Evolutionary conservation across 306 rosid genomes (phyloP).

Genomic region (Cucurbita moschata): DNA sequence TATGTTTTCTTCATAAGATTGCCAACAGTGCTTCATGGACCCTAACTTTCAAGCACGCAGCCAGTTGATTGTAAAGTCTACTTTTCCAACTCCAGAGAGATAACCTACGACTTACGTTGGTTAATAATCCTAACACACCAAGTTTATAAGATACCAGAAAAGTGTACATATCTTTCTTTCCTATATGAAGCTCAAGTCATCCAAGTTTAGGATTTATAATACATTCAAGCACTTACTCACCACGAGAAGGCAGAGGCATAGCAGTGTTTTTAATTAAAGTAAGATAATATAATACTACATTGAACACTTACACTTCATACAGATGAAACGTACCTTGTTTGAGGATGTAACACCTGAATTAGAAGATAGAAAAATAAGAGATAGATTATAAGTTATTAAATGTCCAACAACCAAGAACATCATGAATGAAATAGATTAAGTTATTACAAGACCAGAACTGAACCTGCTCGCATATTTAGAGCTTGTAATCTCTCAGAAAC

Average conservation of each 20-base stretch:
- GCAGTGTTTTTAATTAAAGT: not conserved
- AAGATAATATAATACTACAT: not conserved
- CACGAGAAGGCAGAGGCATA: not conserved
- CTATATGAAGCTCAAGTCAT: not conserved
- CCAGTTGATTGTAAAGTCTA: not conserved
- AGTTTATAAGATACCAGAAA: not conserved
- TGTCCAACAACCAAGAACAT: not conserved
- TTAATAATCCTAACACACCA: not conserved
- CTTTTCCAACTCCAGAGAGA: not conserved
- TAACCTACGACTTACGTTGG: not conserved
- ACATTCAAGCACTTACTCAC: not conserved
- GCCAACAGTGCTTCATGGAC: not conserved
- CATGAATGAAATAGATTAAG: not conserved
- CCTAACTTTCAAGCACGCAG: not conserved
- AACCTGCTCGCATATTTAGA: slow-evolving; percentile 68
- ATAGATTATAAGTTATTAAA: slow-evolving; percentile 13
- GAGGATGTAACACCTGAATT: slow-evolving; percentile 50
- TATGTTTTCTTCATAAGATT: not conserved
- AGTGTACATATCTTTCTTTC: not conserved
- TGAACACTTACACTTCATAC: slow-evolving; percentile 11
- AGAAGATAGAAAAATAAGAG: slow-evolving; percentile 7
- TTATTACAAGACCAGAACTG: slow-evolving; percentile 4
- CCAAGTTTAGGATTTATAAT: not conserved
- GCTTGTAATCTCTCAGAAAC: slow-evolving; percentile 73
- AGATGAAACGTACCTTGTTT: slow-evolving; percentile 47